Percentiles rank a stretch among this genome's conserved stretches.
phyloP scores from a whole-genome alignment of 140 eudicot genomes.

The Ambrosia hybrid region DNA sequence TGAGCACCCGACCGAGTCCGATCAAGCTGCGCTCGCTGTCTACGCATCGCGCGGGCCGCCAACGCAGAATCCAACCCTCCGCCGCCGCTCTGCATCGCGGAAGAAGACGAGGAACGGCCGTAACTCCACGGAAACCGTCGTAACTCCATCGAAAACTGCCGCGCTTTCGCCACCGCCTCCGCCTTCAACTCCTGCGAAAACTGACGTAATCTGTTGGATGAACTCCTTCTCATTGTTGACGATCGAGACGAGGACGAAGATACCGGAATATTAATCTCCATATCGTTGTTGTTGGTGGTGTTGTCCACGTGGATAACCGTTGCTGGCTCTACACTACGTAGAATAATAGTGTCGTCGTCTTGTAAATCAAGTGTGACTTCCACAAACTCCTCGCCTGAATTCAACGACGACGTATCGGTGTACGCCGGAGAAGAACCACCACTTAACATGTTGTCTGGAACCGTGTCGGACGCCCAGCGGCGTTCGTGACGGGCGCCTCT shows the following conservation, averaged over 20 bases:
- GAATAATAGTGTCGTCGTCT: conserved; percentile 85
- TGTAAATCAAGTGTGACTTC: conserved; percentile 95
- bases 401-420: conserved; percentile 43
- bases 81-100: conserved; percentile 5
- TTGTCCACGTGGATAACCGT: conserved; percentile 43
- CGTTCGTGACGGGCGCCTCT: conserved; percentile 66
- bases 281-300: background rate
- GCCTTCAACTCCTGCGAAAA: conserved; percentile 90
- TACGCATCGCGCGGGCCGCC: conserved; percentile 88
- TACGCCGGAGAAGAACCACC: conserved; percentile 61
- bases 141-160: conserved; percentile 74
- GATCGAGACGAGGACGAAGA: conserved; percentile 53
- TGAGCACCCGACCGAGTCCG: conserved; percentile 98
- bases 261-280: conserved; percentile 24
- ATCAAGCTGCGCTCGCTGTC: conserved; percentile 91
- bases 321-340: conserved; percentile 97
- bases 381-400: conserved; percentile 70
- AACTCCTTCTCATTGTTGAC: conserved; percentile 69
- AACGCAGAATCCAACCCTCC: conserved; percentile 74
- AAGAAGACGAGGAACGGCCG: conserved; percentile 39
- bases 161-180: conserved; percentile 85
- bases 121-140: conserved; percentile 80
- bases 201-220: conserved; percentile 60
- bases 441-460: conserved; percentile 39
- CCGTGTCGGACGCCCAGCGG: conserved; percentile 84